A percentile compares a stretch with the other conserved stretches of the same genome.
These are phyloP conservation scores for Ramaria sp. DNA, from an alignment of 768 basidiomycete genomes.

Conservation along the genomic window DNA sequence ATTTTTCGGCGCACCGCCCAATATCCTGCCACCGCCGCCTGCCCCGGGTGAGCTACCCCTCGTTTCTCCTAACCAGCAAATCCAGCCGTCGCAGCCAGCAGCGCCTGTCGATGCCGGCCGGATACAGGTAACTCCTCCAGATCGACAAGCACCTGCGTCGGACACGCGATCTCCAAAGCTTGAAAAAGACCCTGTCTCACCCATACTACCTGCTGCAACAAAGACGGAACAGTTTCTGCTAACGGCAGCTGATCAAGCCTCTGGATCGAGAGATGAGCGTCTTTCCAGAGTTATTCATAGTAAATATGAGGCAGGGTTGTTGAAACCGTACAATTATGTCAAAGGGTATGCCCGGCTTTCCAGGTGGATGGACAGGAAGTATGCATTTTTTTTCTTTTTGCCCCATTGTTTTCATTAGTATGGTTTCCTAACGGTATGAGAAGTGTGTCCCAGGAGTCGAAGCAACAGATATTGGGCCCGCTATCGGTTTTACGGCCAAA, in stretches of 20 bases:
- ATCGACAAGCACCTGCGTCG: not conserved
- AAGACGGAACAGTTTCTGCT: conserved; percentile 85
- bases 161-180: conserved; percentile 13
- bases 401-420: not conserved
- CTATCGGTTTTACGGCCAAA: conserved; percentile 77
- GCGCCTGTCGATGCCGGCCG: not conserved
- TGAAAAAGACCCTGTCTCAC: conserved; percentile 25
- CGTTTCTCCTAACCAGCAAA: not conserved
- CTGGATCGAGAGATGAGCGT: conserved; percentile 82
- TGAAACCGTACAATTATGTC: conserved; percentile 95
- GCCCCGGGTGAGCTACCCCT: conserved; percentile 1
- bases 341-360: conserved; percentile 88
- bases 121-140: not conserved
- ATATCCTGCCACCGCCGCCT: conserved; percentile 24
- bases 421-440: conserved; percentile 1
- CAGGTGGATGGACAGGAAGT: conserved; percentile 95
- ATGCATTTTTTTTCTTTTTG: conserved; percentile 14
- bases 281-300: conserved; percentile 86
- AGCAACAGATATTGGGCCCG: conserved; percentile 85
- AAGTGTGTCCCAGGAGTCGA: conserved; percentile 83
- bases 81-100: not conserved
- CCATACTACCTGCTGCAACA: conserved; percentile 58
- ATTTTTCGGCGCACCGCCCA: conserved; percentile 55
- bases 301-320: conserved; percentile 91
- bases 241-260: conserved; percentile 90